Evolutionary conservation across 2,329 filamentous ascomycete species (phyloP).

Genomic region (Davidsoniella australis): DNA sequence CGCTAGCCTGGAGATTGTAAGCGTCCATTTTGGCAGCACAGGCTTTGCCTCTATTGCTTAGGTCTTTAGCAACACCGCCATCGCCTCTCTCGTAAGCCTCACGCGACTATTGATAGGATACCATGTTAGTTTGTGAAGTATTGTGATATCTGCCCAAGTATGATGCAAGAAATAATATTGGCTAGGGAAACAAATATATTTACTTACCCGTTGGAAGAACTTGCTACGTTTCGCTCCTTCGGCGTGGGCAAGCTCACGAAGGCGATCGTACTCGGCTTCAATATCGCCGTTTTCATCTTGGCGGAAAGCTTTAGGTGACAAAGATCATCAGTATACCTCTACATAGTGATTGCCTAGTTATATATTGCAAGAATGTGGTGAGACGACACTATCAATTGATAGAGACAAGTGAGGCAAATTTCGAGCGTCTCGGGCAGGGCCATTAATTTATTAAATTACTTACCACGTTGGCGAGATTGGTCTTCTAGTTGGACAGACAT

Average conservation of each 20-base stretch:
- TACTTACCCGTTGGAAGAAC: conserved; percentile 55
- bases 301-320: conserved; percentile 49
- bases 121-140: not conserved
- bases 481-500: conserved; percentile 3
- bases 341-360: not conserved
- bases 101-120: conserved; percentile 35
- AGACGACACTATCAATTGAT: not conserved
- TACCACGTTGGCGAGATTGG: conserved; percentile 5
- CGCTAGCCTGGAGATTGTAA: conserved; percentile 80
- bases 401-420: not conserved
- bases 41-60: conserved; percentile 69
- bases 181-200: not conserved
- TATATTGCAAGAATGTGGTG: not conserved
- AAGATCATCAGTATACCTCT: not conserved
- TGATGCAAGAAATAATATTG: no score
- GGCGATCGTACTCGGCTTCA: conserved; percentile 81
- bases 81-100: conserved; percentile 73
- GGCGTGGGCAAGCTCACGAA: conserved; percentile 65
- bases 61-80: conserved; percentile 62
- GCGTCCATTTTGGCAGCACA: conserved; percentile 73
- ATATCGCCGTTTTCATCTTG: conserved; percentile 47
- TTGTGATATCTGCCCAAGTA: no score
- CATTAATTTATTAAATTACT: not conserved
- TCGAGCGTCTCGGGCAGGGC: not conserved
- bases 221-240: conserved; percentile 63